A percentile compares a stretch with the other conserved stretches of the same genome.
Conservation (phyloP, 768 basidiomycete genomes). For the Calocera cornea region DNA sequence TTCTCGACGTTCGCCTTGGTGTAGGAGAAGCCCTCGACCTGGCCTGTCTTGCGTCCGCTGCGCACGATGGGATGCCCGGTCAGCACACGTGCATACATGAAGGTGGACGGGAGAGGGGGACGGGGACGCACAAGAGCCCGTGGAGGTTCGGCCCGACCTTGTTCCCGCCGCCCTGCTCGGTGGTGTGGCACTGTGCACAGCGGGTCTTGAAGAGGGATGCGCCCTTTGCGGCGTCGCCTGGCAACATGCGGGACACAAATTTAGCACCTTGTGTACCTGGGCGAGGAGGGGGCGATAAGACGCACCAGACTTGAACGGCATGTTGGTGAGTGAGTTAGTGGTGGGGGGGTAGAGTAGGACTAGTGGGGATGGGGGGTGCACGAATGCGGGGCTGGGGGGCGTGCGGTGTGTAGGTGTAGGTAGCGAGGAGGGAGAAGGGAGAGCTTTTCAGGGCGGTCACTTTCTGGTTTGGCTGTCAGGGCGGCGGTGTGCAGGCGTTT, state of each 20-base stretch:
- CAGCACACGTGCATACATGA: no score
- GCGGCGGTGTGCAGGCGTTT: background rate
- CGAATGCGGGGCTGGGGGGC: no score
- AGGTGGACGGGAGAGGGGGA: background rate
- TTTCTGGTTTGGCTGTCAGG: background rate
- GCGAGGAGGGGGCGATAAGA: background rate
- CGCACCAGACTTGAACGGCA: background rate
- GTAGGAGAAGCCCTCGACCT: slow-evolving; percentile 76
- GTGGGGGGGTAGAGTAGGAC: background rate
- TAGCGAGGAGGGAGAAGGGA: background rate
- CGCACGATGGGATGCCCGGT: no score
- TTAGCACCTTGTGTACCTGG: background rate
- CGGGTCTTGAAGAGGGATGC: slow-evolving; percentile 94
- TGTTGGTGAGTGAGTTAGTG: background rate
- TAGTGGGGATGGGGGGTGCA: background rate
- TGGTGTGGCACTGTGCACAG: slow-evolving; percentile 87
- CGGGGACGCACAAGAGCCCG: slow-evolving; percentile 29
- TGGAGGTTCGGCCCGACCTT: slow-evolving; percentile 94
- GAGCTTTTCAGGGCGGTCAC: background rate
- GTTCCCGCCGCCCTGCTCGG: slow-evolving; percentile 60
- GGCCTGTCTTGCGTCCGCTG: slow-evolving; percentile 45
- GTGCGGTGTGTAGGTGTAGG: background rate
- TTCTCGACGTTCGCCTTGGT: slow-evolving; percentile 93
- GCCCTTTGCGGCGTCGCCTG: slow-evolving; percentile 81
- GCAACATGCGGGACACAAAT: background rate